Conservation (phyloP, 2,329 filamentous ascomycete genomes). For the Diaporthe sp. region DNA sequence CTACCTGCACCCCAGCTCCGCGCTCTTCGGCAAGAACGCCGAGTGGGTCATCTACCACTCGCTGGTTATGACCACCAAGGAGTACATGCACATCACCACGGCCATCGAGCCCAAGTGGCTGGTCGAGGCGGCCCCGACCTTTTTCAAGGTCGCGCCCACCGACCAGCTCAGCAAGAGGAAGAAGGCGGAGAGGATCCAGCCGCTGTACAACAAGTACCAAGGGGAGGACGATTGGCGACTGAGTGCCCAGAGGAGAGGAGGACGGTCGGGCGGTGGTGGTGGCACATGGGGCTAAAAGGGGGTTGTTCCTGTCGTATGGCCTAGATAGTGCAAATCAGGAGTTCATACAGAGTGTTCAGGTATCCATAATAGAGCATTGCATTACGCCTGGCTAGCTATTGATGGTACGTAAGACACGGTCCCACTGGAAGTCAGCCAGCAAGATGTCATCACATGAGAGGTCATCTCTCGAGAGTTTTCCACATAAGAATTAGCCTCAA, state of each 20-base stretch:
- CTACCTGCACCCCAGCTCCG: slow-evolving; percentile 91
- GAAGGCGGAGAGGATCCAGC: slow-evolving; percentile 94
- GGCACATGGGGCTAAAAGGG: slow-evolving; percentile 87
- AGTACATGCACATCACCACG: slow-evolving; percentile 97
- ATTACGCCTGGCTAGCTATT: background rate
- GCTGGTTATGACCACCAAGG: slow-evolving; percentile 92
- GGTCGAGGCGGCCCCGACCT: slow-evolving; percentile 96
- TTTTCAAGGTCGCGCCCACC: slow-evolving; percentile 96
- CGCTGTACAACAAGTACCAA: slow-evolving; percentile 91
- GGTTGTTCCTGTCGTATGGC: background rate
- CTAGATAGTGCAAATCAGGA: background rate
- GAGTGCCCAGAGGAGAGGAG: slow-evolving; percentile 86
- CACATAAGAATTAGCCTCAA: background rate
- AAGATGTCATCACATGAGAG: background rate
- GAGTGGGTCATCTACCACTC: slow-evolving; percentile 97
- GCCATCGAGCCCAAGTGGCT: slow-evolving; percentile 94
- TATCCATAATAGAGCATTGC: background rate
- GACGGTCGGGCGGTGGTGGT: slow-evolving; percentile 84
- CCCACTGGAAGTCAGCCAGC: no score
- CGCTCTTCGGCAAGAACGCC: slow-evolving; percentile 93
- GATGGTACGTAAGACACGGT: background rate
- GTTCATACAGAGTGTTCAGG: background rate
- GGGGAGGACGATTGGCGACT: slow-evolving; percentile 96
- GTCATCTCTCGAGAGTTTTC: background rate
- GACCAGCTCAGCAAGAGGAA: slow-evolving; percentile 91